Evolutionary conservation across 192 early-diverging fungal genomes (phyloP).

Genomic region (Powellomyces hirtus): DNA sequence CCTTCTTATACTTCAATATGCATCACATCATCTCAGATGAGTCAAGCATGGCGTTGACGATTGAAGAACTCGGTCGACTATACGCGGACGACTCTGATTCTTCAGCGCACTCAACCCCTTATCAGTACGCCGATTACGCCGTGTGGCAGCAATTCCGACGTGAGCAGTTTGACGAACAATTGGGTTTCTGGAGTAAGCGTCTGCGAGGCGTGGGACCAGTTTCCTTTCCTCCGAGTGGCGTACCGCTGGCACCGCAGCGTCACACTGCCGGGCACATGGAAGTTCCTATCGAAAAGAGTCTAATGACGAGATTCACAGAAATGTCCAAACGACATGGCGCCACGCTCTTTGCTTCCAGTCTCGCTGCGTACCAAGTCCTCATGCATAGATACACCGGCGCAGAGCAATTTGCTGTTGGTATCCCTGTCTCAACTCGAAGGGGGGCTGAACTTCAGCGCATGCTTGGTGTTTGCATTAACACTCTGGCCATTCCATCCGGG

Average conservation of each 20-base stretch:
- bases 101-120: too few relatives aligned
- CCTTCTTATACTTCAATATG: constrained; percentile 1
- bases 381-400: background rate
- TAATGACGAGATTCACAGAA: background rate
- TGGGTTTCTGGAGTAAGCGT: background rate
- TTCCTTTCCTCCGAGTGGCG: too few relatives aligned
- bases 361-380: background rate
- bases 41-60: background rate
- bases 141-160: too few relatives aligned
- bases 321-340: background rate
- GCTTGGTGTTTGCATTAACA: background rate
- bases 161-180: background rate
- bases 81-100: too few relatives aligned
- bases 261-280: background rate
- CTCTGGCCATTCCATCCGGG: background rate
- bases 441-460: background rate
- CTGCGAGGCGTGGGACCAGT: background rate
- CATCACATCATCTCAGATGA: constrained; percentile 13
- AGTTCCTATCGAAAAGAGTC: background rate
- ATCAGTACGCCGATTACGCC: background rate
- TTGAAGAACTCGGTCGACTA: constrained; percentile 4
- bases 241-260: too few relatives aligned
- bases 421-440: background rate
- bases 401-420: background rate
- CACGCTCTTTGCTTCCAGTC: background rate